Evolutionary conservation across 768 basidiomycete species (phyloP).

Genomic region (Thelephora ganbajun): DNA sequence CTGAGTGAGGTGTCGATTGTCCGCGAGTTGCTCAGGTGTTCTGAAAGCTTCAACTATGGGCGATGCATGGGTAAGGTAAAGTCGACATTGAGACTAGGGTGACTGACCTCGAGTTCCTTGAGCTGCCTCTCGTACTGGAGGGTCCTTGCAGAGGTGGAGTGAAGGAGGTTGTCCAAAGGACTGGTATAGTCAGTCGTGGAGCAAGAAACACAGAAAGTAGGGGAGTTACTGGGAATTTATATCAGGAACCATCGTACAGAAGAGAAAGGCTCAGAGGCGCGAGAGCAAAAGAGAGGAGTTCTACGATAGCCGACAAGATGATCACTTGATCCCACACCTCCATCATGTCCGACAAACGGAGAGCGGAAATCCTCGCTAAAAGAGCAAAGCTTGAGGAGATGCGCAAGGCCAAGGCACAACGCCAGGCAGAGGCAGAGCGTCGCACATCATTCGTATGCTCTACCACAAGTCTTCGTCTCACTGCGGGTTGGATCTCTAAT

Average conservation of each 20-base stretch:
- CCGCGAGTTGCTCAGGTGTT: slow-evolving; percentile 61
- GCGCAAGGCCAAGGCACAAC: slow-evolving; percentile 59
- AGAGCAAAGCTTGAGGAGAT: slow-evolving; percentile 77
- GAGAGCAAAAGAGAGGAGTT: too few species aligned
- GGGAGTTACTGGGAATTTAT: neutral
- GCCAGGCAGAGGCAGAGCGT: slow-evolving; percentile 38
- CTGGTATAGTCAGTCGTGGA: neutral
- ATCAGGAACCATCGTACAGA: too few species aligned
- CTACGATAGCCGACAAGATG: too few species aligned
- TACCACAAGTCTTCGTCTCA: slow-evolving; percentile 24
- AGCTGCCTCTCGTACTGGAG: slow-evolving; percentile 12
- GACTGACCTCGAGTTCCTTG: slow-evolving; percentile 14
- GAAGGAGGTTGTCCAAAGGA: slow-evolving; percentile 3
- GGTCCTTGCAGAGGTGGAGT: slow-evolving; percentile 9
- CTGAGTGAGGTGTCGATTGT: slow-evolving; percentile 58
- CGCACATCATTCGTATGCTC: slow-evolving; percentile 11
- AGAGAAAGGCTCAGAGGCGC: too few species aligned
- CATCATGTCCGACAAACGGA: slow-evolving; percentile 34
- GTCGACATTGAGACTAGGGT: neutral
- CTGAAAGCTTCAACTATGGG: slow-evolving; percentile 46
- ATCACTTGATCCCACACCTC: neutral
- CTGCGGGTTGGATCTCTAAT: slow-evolving; percentile 11
- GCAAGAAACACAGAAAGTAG: neutral
- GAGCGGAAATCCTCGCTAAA: slow-evolving; percentile 88
- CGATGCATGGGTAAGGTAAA: neutral